These are phyloP conservation scores for Centrapalus pauciflorus DNA, from an alignment of 129 eudicot species.

Conservation along the genomic window DNA sequence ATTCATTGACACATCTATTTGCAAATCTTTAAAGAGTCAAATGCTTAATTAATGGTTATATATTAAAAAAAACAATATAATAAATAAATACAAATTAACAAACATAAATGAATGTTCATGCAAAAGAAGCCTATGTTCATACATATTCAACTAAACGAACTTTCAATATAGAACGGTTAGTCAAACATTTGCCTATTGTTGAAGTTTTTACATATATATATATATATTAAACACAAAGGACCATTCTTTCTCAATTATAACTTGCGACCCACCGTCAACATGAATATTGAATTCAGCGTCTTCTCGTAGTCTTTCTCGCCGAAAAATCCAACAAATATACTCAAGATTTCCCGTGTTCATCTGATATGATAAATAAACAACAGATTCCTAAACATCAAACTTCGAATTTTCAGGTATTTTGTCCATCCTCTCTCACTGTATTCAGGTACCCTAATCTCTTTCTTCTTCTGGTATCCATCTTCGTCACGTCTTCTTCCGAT, in stretches of 20 bases:
- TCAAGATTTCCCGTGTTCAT: slow-evolving; percentile 20
- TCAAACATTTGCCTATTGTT: too few species aligned
- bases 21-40: too few species aligned
- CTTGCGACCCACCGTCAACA: slow-evolving; percentile 23
- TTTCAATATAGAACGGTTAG: too few species aligned
- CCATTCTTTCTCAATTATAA: slow-evolving; percentile 16
- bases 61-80: too few species aligned
- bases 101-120: too few species aligned
- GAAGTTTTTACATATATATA: too few species aligned
- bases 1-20: too few species aligned
- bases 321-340: slow-evolving; percentile 34
- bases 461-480: background rate
- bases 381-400: slow-evolving; percentile 21
- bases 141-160: too few species aligned
- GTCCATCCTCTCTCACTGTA: slow-evolving; percentile 13
- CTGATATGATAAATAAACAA: slow-evolving; percentile 5
- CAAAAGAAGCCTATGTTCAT: too few species aligned
- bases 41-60: too few species aligned
- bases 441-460: slow-evolving; percentile 23
- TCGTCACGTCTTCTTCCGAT: background rate
- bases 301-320: slow-evolving; percentile 36
- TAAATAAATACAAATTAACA: too few species aligned
- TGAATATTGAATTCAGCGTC: slow-evolving; percentile 15
- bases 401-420: slow-evolving; percentile 20
- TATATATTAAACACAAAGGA: background rate